A percentile compares a stretch with the other conserved stretches of the same genome.
These are phyloP conservation scores for Guadua angustifolia DNA, from an alignment of 176 grass and related monocot species.

Conservation along the genomic window DNA sequence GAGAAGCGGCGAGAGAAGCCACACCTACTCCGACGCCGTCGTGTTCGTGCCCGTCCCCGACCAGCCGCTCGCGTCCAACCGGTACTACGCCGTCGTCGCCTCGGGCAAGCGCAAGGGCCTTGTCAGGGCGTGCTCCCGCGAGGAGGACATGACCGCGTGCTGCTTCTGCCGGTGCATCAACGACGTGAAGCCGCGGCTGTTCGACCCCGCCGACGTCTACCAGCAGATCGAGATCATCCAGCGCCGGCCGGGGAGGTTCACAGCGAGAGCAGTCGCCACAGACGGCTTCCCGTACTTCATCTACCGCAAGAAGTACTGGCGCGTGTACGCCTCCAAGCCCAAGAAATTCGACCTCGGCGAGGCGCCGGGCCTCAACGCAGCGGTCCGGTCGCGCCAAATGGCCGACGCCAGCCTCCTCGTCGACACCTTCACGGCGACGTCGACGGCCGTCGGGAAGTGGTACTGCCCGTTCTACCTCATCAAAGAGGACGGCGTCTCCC, in stretches of 20 bases:
- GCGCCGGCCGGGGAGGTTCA: constrained; percentile 43
- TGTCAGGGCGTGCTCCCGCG: constrained; percentile 53
- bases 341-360: constrained; percentile 43
- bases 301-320: constrained; percentile 56
- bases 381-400: constrained; percentile 27
- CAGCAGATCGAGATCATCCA: constrained; percentile 68
- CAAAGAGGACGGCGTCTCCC: constrained; percentile 17
- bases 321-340: constrained; percentile 39
- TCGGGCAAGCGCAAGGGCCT: constrained; percentile 49
- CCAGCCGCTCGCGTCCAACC: constrained; percentile 54
- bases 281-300: constrained; percentile 52
- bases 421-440: background rate
- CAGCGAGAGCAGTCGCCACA: constrained; percentile 51
- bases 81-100: constrained; percentile 58
- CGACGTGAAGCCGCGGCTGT: constrained; percentile 47
- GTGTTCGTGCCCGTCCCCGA: constrained; percentile 68
- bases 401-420: background rate
- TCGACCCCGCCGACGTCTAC: constrained; percentile 65
- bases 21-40: constrained; percentile 41
- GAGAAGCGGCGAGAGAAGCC: constrained; percentile 24
- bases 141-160: constrained; percentile 55
- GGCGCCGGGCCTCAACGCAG: constrained; percentile 35
- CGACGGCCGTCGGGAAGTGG: constrained; percentile 51
- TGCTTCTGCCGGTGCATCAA: constrained; percentile 48
- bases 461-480: constrained; percentile 63